Percentiles rank a stretch among this genome's conserved stretches.
Conservation (phyloP, 139 green algal genomes). For the Tetradesmus lagerheimii region DNA sequence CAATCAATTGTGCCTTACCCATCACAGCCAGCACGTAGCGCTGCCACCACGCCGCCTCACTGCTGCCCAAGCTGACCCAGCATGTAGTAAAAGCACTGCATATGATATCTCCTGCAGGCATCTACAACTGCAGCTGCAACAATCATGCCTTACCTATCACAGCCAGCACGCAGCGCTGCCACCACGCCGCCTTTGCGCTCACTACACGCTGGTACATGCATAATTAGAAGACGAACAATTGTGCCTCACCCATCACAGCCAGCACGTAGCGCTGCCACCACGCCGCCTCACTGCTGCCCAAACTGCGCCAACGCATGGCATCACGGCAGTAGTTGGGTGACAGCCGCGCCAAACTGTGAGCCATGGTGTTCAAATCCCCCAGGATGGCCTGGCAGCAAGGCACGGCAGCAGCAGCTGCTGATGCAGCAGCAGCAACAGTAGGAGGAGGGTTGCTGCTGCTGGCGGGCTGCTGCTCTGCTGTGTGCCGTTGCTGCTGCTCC, state of each 20-base stretch:
- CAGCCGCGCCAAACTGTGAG: slow-evolving; percentile 85
- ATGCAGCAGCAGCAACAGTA: slow-evolving; percentile 15
- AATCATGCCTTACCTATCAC: slow-evolving; percentile 33
- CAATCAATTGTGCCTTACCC: slow-evolving; percentile 15
- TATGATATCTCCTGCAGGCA: too few relatives aligned
- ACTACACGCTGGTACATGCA: too few relatives aligned
- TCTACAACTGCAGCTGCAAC: too few relatives aligned
- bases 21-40: slow-evolving; percentile 63
- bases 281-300: slow-evolving; percentile 80
- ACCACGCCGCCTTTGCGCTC: slow-evolving; percentile 71
- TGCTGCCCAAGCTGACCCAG: slow-evolving; percentile 76
- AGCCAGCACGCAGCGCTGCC: slow-evolving; percentile 71
- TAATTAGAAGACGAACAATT: too few relatives aligned
- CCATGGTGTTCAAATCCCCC: slow-evolving; percentile 93
- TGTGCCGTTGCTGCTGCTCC: background rate
- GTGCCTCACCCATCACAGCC: slow-evolving; percentile 34
- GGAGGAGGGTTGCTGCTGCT: background rate
- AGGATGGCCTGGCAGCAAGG: slow-evolving; percentile 66
- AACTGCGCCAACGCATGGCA: slow-evolving; percentile 75
- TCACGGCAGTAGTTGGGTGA: slow-evolving; percentile 85
- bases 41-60: slow-evolving; percentile 83
- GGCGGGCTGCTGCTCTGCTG: background rate
- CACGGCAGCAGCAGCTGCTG: background rate
- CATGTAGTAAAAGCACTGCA: too few relatives aligned
- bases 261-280: slow-evolving; percentile 81